Conservation (phyloP, 371 early-diverging fungal species). For the Catenaria anguillulae region DNA sequence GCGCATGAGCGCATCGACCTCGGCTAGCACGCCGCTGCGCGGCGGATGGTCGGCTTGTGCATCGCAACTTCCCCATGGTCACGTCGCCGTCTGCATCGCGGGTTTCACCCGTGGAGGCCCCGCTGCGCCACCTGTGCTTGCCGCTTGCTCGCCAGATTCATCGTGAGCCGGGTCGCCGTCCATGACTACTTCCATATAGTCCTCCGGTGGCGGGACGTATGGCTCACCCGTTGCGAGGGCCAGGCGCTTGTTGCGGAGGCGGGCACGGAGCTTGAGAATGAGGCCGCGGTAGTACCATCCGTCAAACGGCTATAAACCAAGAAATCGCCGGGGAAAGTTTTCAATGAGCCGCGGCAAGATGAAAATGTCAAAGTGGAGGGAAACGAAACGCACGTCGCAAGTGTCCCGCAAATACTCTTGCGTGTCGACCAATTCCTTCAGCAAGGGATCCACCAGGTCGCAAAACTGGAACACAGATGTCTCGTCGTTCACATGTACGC, state of each 20-base stretch:
- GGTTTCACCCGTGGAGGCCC: too few relatives aligned
- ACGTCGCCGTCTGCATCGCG: too few relatives aligned
- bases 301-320: neutral
- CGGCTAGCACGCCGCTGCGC: too few relatives aligned
- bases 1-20: too few relatives aligned
- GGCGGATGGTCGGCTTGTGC: too few relatives aligned
- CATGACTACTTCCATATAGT: neutral
- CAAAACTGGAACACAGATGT: conserved; percentile 4
- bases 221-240: neutral
- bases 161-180: neutral
- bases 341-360: neutral
- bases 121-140: too few relatives aligned
- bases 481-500: neutral
- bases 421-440: neutral
- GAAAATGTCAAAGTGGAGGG: neutral
- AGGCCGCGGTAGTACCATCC: conserved; percentile 7
- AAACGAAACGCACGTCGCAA: neutral
- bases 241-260: neutral
- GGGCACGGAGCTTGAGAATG: neutral
- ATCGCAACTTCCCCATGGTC: too few relatives aligned
- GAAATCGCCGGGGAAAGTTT: neutral
- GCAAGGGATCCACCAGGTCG: neutral
- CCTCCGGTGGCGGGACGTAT: conserved; percentile 5
- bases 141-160: neutral
- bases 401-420: conserved; percentile 2